Percentiles rank a stretch among this genome's conserved stretches.
phyloP scores from a whole-genome alignment of 352 stramenopile genomes.

The Globisporangium solare region DNA sequence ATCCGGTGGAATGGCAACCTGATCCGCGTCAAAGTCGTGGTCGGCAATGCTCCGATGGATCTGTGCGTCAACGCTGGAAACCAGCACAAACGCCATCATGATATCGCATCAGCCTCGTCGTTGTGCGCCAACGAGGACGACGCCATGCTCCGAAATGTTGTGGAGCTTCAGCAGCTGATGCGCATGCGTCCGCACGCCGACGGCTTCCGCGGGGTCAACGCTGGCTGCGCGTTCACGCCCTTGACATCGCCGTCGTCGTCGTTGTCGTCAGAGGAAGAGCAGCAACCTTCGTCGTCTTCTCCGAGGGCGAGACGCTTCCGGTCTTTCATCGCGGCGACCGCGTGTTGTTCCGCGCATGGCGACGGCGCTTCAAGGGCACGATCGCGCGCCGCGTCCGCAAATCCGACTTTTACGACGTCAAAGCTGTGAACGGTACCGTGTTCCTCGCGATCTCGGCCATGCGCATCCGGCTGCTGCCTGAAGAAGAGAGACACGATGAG shows the following conservation, averaged over 20 bases:
- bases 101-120: no score
- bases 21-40: constrained; percentile 26
- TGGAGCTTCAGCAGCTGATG: constrained; percentile 36
- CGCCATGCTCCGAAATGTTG: constrained; percentile 27
- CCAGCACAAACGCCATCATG: not conserved
- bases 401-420: constrained; percentile 59
- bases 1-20: constrained; percentile 37
- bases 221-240: constrained; percentile 32
- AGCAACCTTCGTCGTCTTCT: constrained; percentile 7
- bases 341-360: constrained; percentile 38
- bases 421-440: constrained; percentile 35
- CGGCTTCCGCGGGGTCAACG: constrained; percentile 50
- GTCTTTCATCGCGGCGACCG: constrained; percentile 46
- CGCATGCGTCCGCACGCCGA: constrained; percentile 43
- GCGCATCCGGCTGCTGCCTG: constrained; percentile 34
- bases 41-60: not conserved
- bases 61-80: not conserved
- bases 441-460: constrained; percentile 38
- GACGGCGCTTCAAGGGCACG: constrained; percentile 30
- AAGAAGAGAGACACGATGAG: constrained; percentile 8
- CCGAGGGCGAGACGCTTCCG: constrained; percentile 16
- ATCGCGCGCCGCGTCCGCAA: constrained; percentile 29
- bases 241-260: constrained; percentile 35
- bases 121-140: not conserved
- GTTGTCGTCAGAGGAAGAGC: constrained; percentile 15